These are phyloP conservation scores for Populus trichocarpa DNA, from an alignment of 441 rosid genomes.

Conservation along the genomic window DNA sequence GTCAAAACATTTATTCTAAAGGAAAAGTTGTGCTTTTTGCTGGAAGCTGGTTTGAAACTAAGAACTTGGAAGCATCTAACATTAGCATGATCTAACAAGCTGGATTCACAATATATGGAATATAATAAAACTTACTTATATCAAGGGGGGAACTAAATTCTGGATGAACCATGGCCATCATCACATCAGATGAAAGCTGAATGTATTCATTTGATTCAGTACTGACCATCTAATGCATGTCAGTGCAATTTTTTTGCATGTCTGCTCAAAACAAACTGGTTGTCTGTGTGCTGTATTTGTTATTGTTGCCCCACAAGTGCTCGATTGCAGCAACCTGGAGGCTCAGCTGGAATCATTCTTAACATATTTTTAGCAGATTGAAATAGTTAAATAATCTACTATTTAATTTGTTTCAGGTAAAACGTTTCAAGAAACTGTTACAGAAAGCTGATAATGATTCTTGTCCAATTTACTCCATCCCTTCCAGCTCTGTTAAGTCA, in stretches of 20 bases:
- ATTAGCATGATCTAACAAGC: not conserved
- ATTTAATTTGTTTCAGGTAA: slow-evolving; percentile 51
- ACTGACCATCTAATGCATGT: not conserved
- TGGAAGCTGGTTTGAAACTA: not conserved
- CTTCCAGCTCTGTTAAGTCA: slow-evolving; percentile 45
- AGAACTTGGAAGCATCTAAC: not conserved
- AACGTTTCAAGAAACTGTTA: slow-evolving; percentile 63
- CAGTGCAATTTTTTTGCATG: not conserved
- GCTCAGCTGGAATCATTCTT: not conserved
- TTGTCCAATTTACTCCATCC: slow-evolving; percentile 52
- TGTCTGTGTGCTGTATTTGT: not conserved
- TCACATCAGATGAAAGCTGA: not conserved
- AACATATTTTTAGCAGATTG: not conserved
- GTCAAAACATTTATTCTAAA: not conserved
- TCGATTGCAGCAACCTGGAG: not conserved
- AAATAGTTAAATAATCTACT: not conserved
- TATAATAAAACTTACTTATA: not conserved
- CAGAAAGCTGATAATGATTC: slow-evolving; percentile 67
- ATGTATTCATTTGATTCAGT: not conserved
- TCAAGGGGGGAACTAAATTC: not conserved
- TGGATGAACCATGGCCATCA: not conserved
- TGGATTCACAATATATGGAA: not conserved
- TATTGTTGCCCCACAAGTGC: not conserved
- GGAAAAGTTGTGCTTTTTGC: not conserved
- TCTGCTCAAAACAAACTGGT: not conserved